Base-by-base conservation (phyloP, 106 monocot genomes). In the Apostasia shenzhenica region DNA sequence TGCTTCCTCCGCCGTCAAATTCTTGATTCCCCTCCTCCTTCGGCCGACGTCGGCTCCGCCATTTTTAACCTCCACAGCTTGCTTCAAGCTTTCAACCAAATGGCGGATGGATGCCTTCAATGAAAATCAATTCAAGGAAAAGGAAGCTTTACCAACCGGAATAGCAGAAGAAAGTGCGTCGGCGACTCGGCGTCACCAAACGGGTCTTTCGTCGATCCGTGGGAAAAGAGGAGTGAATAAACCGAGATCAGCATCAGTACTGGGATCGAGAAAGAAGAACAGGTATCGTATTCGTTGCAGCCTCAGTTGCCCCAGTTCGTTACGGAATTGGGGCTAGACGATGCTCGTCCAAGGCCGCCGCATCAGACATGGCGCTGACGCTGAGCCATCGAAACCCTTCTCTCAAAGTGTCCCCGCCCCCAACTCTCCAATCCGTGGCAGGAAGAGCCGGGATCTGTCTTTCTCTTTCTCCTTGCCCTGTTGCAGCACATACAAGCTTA, bases 381-480 rank as follows among this genome's bases (percentile, higher is more conserved):
- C 48, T 6, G 48, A 65, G 14, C 26, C 2, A 7, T 65, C 48
- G 37, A 48, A 65, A 47, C 65, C 14, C 48, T 65, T 3, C 2
- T 11, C 65, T 7, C 48, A 48, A 10, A 46, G 14, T n/a, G 39
- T 57, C 55, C 57, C 54, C 43, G 71, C 61, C 41, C 68, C 43
- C 45, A 58, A 57, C 66, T 74, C 73, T 48, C 57, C 54, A 57
- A 55, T 41, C 55, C 14, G 6, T 6, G 70, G 54, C 50, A 56
- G 67, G 7, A 77, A 75, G 61, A 82, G 43, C 66, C 84, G 83
- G 40, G 85, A 92, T 65, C 13, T n/a, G 13, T 48, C 48, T 3
- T 56, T n/a, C 40, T 82, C 83, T 73, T 61, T 81, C 12, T 55
- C 79, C 10, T 89, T 86, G 88, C 77, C 79, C 48, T 81, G 72